Percentiles rank a stretch among this genome's conserved stretches.
Conservation (phyloP, 192 early-diverging fungal genomes). For the Linnemannia elongata region DNA sequence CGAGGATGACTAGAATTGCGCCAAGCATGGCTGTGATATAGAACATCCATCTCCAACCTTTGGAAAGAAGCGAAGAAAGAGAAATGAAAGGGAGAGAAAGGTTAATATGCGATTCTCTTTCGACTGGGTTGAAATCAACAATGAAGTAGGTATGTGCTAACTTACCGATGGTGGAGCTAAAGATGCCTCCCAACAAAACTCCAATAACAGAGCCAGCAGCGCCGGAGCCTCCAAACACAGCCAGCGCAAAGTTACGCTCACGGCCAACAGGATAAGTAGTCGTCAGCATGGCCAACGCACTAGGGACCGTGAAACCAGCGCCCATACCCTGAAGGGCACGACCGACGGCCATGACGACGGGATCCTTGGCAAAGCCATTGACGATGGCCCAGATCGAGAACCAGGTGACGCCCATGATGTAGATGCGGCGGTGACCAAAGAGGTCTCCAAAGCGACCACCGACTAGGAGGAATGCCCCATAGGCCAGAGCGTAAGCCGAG, state of each 20-base stretch:
- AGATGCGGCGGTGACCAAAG: slow-evolving; percentile 52
- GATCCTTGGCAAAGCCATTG: slow-evolving; percentile 39
- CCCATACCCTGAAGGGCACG: slow-evolving; percentile 55
- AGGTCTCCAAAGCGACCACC: slow-evolving; percentile 56
- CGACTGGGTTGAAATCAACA: no score
- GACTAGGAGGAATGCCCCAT: slow-evolving; percentile 50
- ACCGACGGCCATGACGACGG: slow-evolving; percentile 42
- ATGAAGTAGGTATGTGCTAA: not conserved
- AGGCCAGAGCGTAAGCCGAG: slow-evolving; percentile 51
- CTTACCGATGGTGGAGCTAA: slow-evolving; percentile 40
- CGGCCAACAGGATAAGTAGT: slow-evolving; percentile 45
- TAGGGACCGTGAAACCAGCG: slow-evolving; percentile 55
- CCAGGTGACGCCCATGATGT: slow-evolving; percentile 38
- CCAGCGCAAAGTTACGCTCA: slow-evolving; percentile 38
- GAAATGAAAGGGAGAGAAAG: not conserved
- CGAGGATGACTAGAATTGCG: slow-evolving; percentile 26
- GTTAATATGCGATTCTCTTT: not conserved
- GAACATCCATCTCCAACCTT: slow-evolving; percentile 59
- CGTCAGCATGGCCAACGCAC: slow-evolving; percentile 52
- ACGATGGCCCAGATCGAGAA: slow-evolving; percentile 49
- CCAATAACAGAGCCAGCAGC: slow-evolving; percentile 43
- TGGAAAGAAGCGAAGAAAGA: not conserved
- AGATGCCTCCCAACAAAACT: slow-evolving; percentile 46
- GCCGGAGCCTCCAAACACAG: slow-evolving; percentile 44
- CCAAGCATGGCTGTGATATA: slow-evolving; percentile 50